Percentiles rank a stretch among this genome's conserved stretches.
These are phyloP conservation scores for Puccinia polysora DNA, from an alignment of 1,284 basidiomycete species.

Conservation along the genomic window DNA sequence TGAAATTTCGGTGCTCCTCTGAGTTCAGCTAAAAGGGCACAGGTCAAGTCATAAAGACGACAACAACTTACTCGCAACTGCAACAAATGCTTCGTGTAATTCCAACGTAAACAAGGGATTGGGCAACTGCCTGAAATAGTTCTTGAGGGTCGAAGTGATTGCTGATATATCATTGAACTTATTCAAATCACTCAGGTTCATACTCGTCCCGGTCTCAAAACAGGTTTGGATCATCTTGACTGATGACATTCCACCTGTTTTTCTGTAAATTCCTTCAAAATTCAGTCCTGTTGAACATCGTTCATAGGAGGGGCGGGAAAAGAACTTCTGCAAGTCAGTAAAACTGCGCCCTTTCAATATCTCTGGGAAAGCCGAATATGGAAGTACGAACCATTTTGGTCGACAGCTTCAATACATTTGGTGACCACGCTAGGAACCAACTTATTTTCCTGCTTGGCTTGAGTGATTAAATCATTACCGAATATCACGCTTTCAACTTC, in stretches of 20 bases:
- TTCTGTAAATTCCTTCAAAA: slow-evolving; percentile 93
- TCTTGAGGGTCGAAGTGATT: slow-evolving; percentile 93
- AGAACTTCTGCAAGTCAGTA: too few species aligned
- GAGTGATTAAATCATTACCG: slow-evolving; percentile 77
- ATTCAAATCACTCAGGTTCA: slow-evolving; percentile 80
- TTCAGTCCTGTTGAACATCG: slow-evolving; percentile 63
- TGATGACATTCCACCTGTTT: slow-evolving; percentile 87
- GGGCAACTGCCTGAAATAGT: slow-evolving; percentile 87
- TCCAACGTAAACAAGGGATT: slow-evolving; percentile 84
- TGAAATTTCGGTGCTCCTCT: neutral
- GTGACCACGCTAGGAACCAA: slow-evolving; percentile 83
- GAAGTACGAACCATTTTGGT: slow-evolving; percentile 64
- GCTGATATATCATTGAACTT: slow-evolving; percentile 95
- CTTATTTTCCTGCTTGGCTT: slow-evolving; percentile 68
- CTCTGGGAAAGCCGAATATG: neutral
- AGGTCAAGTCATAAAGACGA: too few species aligned
- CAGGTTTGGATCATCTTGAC: slow-evolving; percentile 88
- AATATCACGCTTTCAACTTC: slow-evolving; percentile 69
- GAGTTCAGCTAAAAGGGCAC: too few species aligned
- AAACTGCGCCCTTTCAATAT: too few species aligned
- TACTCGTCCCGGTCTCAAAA: slow-evolving; percentile 79
- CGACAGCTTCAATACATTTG: slow-evolving; percentile 91
- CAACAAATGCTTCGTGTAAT: slow-evolving; percentile 75
- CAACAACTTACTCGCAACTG: slow-evolving; percentile 26
- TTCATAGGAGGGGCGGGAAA: neutral